These are phyloP conservation scores for Trypanosomatidae sp. DNA, from an alignment of 208 protist genomes.

Conservation along the genomic window DNA sequence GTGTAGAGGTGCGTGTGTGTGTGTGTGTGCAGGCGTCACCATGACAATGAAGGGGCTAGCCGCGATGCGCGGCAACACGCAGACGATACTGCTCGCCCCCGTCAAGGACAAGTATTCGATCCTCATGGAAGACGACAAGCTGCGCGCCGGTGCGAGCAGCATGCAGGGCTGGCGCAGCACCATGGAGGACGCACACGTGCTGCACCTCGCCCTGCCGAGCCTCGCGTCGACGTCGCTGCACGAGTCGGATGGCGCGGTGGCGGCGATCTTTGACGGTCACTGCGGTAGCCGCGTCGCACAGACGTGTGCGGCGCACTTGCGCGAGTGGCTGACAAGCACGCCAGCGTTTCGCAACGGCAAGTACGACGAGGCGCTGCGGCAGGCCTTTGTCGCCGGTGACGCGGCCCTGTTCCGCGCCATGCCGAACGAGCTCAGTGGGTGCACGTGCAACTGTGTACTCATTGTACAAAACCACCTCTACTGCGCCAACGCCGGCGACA, in stretches of 20 bases:
- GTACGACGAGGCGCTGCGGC: constrained; percentile 50
- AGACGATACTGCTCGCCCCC: constrained; percentile 56
- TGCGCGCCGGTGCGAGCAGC: constrained; percentile 77
- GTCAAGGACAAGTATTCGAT: constrained; percentile 86
- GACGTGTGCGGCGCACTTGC: constrained; percentile 53
- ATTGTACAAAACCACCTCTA: constrained; percentile 84
- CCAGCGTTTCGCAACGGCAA: constrained; percentile 35
- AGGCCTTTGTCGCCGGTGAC: constrained; percentile 63
- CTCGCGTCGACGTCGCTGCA: constrained; percentile 30
- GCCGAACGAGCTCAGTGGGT: constrained; percentile 69
- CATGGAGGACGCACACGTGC: constrained; percentile 83
- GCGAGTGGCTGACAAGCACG: constrained; percentile 54
- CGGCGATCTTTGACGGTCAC: constrained; percentile 82
- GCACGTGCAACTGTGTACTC: constrained; percentile 70
- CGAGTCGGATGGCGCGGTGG: constrained; percentile 68
- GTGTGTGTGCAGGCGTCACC: background rate
- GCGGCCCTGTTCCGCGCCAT: constrained; percentile 47
- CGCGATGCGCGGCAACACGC: constrained; percentile 48
- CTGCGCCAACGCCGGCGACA: constrained; percentile 92
- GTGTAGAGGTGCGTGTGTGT: background rate
- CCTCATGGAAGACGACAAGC: constrained; percentile 86
- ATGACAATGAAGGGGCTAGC: constrained; percentile 40
- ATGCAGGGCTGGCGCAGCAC: constrained; percentile 88
- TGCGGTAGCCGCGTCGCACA: constrained; percentile 75
- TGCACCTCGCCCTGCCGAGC: constrained; percentile 71